Conservation (phyloP, 768 basidiomycete genomes). For the Lentinula sp. region DNA sequence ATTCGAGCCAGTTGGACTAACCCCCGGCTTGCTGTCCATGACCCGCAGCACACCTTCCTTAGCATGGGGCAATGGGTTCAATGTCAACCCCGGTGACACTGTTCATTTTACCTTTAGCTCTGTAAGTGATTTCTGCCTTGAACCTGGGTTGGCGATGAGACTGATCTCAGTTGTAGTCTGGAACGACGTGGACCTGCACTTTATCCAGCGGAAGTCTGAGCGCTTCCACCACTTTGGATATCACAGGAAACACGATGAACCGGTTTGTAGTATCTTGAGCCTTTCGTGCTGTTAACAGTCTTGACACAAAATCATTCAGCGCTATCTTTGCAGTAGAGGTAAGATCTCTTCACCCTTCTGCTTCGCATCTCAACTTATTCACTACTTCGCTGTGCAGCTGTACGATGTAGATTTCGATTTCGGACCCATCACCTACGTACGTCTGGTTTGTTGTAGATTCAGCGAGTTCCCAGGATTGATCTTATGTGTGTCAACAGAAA, state of each 20-base stretch:
- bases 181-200: constrained; percentile 20
- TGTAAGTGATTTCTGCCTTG: neutral
- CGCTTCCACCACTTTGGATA: constrained; percentile 16
- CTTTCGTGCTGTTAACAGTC: neutral
- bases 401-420: constrained; percentile 21
- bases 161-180: constrained; percentile 10
- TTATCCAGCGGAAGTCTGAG: constrained; percentile 18
- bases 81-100: constrained; percentile 19
- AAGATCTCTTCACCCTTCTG: neutral
- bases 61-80: constrained; percentile 22
- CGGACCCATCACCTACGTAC: constrained; percentile 18
- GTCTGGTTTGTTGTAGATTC: neutral
- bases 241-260: constrained; percentile 21
- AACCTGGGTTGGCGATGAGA: neutral
- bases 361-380: neutral
- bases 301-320: constrained; percentile 2
- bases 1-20: too few relatives aligned
- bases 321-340: constrained; percentile 22
- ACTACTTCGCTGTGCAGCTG: constrained; percentile 6
- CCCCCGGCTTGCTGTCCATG: too few relatives aligned
- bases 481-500: constrained; percentile 6
- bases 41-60: constrained; percentile 16
- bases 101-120: constrained; percentile 17
- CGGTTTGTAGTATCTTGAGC: constrained; percentile 8
- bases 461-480: too few relatives aligned